A percentile compares a stretch with the other conserved stretches of the same genome.
Evolutionary conservation across 2,329 filamentous ascomycete species (phyloP).

Genomic region (Conoideocrella luteorostrata): DNA sequence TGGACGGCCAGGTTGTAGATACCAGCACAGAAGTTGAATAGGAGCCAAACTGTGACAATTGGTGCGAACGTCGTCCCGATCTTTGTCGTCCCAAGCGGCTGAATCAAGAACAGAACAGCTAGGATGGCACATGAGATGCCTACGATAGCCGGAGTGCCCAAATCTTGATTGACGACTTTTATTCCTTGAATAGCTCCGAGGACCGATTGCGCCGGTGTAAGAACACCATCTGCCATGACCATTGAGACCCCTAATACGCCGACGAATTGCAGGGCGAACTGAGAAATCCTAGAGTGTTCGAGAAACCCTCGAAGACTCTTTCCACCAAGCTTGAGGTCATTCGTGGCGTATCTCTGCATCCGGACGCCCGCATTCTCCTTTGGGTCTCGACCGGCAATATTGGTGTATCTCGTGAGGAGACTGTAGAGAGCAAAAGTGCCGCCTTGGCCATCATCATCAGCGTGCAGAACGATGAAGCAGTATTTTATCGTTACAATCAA

Average conservation of each 20-base stretch:
- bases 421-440: constrained; percentile 64
- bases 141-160: constrained; percentile 51
- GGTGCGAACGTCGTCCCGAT: constrained; percentile 58
- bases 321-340: constrained; percentile 47
- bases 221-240: constrained; percentile 59
- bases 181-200: constrained; percentile 62
- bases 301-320: constrained; percentile 48
- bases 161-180: constrained; percentile 49
- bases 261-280: constrained; percentile 50
- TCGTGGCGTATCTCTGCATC: constrained; percentile 50
- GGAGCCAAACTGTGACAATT: constrained; percentile 60
- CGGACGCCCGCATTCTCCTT: constrained; percentile 49
- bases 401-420: constrained; percentile 51
- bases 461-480: constrained; percentile 56
- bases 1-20: constrained; percentile 53
- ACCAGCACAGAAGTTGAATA: constrained; percentile 55
- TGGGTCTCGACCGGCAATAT: constrained; percentile 55
- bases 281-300: constrained; percentile 48
- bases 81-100: constrained; percentile 58
- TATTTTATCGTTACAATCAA: constrained; percentile 67
- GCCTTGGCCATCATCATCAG: constrained; percentile 66
- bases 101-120: constrained; percentile 55
- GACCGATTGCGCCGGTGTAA: constrained; percentile 65
- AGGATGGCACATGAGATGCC: constrained; percentile 60
- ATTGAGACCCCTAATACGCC: constrained; percentile 61